Evolutionary conservation across 805 yeast genomes (phyloP).

Genomic region (Metschnikowia kofuensis): DNA sequence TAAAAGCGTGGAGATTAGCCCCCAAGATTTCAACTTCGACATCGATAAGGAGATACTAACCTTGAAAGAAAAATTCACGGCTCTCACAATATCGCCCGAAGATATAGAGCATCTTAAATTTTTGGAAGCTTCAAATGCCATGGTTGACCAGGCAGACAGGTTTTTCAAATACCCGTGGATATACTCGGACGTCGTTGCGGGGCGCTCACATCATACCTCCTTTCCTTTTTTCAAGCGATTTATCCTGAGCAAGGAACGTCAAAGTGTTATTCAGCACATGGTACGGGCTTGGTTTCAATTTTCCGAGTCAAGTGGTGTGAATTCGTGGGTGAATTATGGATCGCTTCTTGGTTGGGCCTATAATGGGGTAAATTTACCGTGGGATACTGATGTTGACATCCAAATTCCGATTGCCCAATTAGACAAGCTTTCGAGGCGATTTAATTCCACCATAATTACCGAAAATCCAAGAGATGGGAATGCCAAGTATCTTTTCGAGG

Average conservation of each 20-base stretch:
- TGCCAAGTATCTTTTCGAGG: conserved; percentile 20
- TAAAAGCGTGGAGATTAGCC: conserved; percentile 17
- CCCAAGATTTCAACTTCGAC: conserved; percentile 30
- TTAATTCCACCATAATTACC: conserved; percentile 14
- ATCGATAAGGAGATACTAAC: conserved; percentile 26
- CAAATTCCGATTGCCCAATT: conserved; percentile 19
- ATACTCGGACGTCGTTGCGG: conserved; percentile 31
- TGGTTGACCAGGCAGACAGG: conserved; percentile 25
- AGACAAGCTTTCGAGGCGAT: conserved; percentile 13
- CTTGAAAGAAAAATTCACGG: conserved; percentile 19
- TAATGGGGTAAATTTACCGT: conserved; percentile 21
- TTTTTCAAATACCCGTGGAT: conserved; percentile 43
- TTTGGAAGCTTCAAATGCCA: conserved; percentile 23
- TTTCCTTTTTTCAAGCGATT: conserved; percentile 38
- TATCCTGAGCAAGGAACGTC: conserved; percentile 35
- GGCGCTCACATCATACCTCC: conserved; percentile 29
- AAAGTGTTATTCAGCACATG: conserved; percentile 37
- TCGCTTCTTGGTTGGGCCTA: conserved; percentile 20
- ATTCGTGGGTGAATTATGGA: conserved; percentile 31
- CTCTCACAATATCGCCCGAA: conserved; percentile 13
- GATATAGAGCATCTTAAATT: conserved; percentile 29
- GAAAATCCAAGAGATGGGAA: conserved; percentile 20
- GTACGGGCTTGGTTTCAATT: conserved; percentile 36
- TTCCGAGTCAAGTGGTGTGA: conserved; percentile 28
- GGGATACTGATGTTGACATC: conserved; percentile 21